These are phyloP conservation scores for Cytidiella melzeri DNA, from an alignment of 768 basidiomycete genomes.

Conservation along the genomic window DNA sequence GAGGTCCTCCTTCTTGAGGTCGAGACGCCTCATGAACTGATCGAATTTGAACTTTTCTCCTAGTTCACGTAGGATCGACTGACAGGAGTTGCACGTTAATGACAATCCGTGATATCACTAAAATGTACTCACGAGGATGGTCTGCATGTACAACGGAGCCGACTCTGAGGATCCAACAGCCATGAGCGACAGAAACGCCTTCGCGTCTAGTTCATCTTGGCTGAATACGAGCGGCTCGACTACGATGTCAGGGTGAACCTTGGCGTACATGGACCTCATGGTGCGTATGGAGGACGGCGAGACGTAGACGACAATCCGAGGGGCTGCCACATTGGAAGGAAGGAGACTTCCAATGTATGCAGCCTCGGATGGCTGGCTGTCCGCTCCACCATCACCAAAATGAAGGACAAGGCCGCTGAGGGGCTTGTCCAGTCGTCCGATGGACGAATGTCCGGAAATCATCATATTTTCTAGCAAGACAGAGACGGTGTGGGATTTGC, in stretches of 20 bases:
- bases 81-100: neutral
- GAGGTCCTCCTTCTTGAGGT: conserved; percentile 10
- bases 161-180: conserved; percentile 54
- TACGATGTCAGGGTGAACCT: conserved; percentile 40
- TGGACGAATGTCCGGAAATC: conserved; percentile 40
- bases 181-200: conserved; percentile 73
- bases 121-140: conserved; percentile 44
- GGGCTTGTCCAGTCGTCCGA: conserved; percentile 48
- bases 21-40: conserved; percentile 12
- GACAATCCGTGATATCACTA: neutral
- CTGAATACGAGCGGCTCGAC: conserved; percentile 52
- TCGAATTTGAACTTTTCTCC: conserved; percentile 15
- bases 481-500: conserved; percentile 69
- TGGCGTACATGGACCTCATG: conserved; percentile 48
- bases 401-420: conserved; percentile 63
- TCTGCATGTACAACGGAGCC: conserved; percentile 66
- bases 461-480: conserved; percentile 67
- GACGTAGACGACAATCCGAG: conserved; percentile 28
- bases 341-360: conserved; percentile 44
- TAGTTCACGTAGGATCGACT: conserved; percentile 19
- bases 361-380: conserved; percentile 56
- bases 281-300: conserved; percentile 54
- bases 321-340: conserved; percentile 22
- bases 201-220: conserved; percentile 58
- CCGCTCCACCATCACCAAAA: conserved; percentile 59